Evolutionary conservation across 306 rosid species (phyloP), one percentile per base, ranked within the genome.

Genomic region (Lathyrus sativus): DNA sequence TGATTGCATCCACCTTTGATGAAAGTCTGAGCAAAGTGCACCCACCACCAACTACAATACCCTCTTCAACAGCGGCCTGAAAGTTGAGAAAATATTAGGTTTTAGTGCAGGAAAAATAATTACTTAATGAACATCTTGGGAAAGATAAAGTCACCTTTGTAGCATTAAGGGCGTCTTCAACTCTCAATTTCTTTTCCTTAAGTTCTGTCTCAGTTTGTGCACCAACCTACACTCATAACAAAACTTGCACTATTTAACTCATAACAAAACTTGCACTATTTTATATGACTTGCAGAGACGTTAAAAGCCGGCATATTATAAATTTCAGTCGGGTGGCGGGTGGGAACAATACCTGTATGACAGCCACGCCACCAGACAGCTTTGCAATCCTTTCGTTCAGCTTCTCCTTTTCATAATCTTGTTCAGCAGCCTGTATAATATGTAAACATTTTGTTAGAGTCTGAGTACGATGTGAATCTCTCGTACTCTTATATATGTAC

Each of bases 131-230:
- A 17, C 7, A 19, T 35, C 31, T 44, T 4, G 35, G 39, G 42
- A 61, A 71, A 61, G 56, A 24, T 42, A 6, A 49, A 67, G 18
- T 60, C 54, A 95, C 99, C 99, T 95, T 95, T 0, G 99, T 95
- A 3, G 99, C 99, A 74, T 95, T 95, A 38, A 95, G 97, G 73
- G 99, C 99, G 63, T 95, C 99, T 81, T 95, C 99, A 3, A 95
- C 99, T 78, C 99, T 84, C 81, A 95, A 74, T 64, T 95, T 95
- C 89, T 95, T 95, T 75, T 95, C 99, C 73, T 95, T 95, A 58
- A 95, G 96, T 82, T 95, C 99, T 15, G 99, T 95, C 84, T 95
- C 99, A 31, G 99, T 95, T 85, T 95, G 99, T 70, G 99, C 99
- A 26, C 99, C 99, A 80, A 93, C 99, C 99, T 93, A 72, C 49